Evolutionary conservation across 257 asterid genomes (phyloP).

Genomic region (Capsicum baccatum): DNA sequence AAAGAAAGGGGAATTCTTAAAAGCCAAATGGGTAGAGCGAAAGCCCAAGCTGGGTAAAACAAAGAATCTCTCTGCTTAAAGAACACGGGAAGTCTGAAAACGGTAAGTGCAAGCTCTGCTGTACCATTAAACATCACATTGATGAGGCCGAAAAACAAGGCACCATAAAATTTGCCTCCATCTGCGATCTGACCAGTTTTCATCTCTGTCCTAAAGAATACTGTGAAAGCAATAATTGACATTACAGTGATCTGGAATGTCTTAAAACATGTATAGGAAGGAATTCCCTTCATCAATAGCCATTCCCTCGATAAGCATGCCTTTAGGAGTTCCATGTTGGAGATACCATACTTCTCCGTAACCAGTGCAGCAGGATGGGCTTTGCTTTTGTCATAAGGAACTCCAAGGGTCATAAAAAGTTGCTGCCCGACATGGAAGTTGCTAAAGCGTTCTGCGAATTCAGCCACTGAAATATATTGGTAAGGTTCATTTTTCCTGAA

Average conservation of each 20-base stretch:
- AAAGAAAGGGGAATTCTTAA: conserved; percentile 80
- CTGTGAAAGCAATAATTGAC: conserved; percentile 87
- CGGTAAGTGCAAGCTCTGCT: conserved; percentile 78
- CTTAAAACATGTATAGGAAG: conserved; percentile 84
- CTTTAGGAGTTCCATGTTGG: conserved; percentile 75
- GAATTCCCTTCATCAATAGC: conserved; percentile 85
- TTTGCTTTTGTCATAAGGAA: conserved; percentile 69
- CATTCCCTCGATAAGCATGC: conserved; percentile 88
- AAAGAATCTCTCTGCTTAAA: conserved; percentile 86
- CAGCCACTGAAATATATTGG: conserved; percentile 59
- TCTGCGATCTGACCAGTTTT: conserved; percentile 63
- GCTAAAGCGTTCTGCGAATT: conserved; percentile 70
- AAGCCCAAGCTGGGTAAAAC: conserved; percentile 97
- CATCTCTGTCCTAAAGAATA: conserved; percentile 90
- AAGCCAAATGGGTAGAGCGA: conserved; percentile 91
- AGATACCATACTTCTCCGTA: conserved; percentile 79
- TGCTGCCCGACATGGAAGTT: conserved; percentile 72
- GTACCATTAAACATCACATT: conserved; percentile 95
- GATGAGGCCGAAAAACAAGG: conserved; percentile 76
- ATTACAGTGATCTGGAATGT: conserved; percentile 84
- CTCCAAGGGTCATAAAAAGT: conserved; percentile 64
- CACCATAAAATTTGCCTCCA: conserved; percentile 84
- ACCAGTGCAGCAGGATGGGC: conserved; percentile 96
- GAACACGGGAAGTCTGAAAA: conserved; percentile 85
- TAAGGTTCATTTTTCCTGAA: conserved; percentile 69